Evolutionary conservation across 352 stramenopile species (phyloP).

Genomic region (Lagenidium giganteum): DNA sequence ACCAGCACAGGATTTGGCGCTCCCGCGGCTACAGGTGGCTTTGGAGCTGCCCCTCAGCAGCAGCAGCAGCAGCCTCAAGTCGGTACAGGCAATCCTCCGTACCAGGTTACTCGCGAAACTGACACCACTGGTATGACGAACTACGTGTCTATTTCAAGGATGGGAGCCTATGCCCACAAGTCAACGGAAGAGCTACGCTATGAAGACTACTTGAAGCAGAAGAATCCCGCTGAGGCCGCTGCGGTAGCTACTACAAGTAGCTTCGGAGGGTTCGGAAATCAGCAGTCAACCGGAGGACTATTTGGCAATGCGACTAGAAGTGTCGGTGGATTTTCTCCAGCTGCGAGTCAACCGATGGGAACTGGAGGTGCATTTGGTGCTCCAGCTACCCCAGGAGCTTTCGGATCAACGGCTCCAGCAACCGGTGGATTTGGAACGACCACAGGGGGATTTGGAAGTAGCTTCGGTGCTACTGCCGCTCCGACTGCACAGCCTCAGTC

Average conservation of each 20-base stretch:
- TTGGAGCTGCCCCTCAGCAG: slow-evolving; percentile 3
- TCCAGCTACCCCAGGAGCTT: too few species aligned
- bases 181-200: slow-evolving; percentile 69
- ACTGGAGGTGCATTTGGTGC: too few species aligned
- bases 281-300: slow-evolving; percentile 7
- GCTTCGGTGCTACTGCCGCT: too few species aligned
- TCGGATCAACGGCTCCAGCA: slow-evolving; percentile 21
- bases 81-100: slow-evolving; percentile 66
- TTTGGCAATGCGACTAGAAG: slow-evolving; percentile 19
- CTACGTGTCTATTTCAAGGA: slow-evolving; percentile 65
- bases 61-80: slow-evolving; percentile 32
- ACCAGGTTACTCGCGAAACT: slow-evolving; percentile 57
- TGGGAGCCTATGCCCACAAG: slow-evolving; percentile 71
- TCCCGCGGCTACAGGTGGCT: slow-evolving; percentile 11
- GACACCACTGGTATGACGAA: slow-evolving; percentile 41
- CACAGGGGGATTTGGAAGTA: slow-evolving; percentile 33
- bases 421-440: slow-evolving; percentile 34
- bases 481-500: neutral
- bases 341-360: slow-evolving; percentile 2
- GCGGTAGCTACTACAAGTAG: slow-evolving; percentile 6
- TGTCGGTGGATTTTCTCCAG: too few species aligned
- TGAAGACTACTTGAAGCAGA: slow-evolving; percentile 78
- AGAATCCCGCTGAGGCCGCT: slow-evolving; percentile 50
- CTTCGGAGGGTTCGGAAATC: slow-evolving; percentile 12
- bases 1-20: too few species aligned